These are phyloP conservation scores for Rosa persica DNA, from an alignment of 306 rosid species.

Conservation along the genomic window DNA sequence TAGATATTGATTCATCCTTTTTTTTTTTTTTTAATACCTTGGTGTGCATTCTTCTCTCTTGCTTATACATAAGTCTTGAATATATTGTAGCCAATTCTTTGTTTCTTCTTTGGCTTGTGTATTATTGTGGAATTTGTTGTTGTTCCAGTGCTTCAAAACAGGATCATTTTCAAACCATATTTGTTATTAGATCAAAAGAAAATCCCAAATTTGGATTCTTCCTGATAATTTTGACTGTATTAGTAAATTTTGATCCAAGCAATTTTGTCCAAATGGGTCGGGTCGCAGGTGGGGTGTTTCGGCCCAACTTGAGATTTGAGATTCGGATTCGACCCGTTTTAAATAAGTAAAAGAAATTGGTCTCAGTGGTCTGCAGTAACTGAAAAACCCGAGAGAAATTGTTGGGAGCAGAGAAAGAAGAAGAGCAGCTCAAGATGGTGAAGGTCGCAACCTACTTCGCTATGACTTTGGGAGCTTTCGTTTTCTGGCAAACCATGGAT, in stretches of 20 bases:
- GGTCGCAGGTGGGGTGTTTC: background rate
- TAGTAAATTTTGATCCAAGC: background rate
- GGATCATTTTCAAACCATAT: background rate
- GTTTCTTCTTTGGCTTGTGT: background rate
- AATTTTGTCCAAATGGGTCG: background rate
- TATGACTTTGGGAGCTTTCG: slow-evolving; percentile 88
- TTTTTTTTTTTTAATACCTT: too few species aligned
- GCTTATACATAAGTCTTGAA: background rate
- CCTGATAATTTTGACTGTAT: too few species aligned
- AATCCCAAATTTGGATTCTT: too few species aligned
- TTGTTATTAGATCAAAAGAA: background rate
- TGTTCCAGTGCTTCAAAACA: background rate
- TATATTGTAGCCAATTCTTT: background rate
- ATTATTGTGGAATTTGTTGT: background rate
- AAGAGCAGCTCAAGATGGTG: slow-evolving; percentile 59
- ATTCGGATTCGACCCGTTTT: slow-evolving; percentile 6
- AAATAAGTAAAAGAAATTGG: background rate
- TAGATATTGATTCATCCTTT: slow-evolving; percentile 24
- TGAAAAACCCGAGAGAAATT: background rate
- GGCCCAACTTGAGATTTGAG: background rate
- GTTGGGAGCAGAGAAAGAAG: slow-evolving; percentile 9
- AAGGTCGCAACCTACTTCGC: slow-evolving; percentile 75
- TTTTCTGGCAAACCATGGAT: slow-evolving; percentile 95
- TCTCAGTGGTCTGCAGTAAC: background rate
- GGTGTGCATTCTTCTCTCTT: slow-evolving; percentile 10